These are phyloP conservation scores for Cladophialophora immunda DNA, from an alignment of 2,329 filamentous ascomycete genomes.

Conservation along the genomic window DNA sequence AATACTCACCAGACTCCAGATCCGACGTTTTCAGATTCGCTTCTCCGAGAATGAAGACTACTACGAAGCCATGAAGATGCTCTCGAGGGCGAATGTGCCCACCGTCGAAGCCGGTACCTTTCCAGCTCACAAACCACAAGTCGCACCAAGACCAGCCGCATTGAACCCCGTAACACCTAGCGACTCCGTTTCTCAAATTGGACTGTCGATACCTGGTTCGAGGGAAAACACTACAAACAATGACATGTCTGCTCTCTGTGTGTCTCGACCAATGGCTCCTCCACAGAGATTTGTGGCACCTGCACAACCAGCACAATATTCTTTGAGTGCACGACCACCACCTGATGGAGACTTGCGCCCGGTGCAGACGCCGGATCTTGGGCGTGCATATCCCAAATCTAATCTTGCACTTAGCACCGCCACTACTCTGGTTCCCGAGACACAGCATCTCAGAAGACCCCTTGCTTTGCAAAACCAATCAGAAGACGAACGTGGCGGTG, in stretches of 20 bases:
- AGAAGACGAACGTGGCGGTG: not conserved
- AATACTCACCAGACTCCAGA: slow-evolving; percentile 44
- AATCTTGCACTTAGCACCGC: slow-evolving; percentile 31
- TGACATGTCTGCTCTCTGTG: not conserved
- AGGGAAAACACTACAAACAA: not conserved
- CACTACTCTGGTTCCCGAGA: slow-evolving; percentile 28
- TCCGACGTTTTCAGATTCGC: slow-evolving; percentile 57
- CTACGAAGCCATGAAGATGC: slow-evolving; percentile 51
- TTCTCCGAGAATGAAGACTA: slow-evolving; percentile 52
- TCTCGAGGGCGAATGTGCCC: slow-evolving; percentile 54
- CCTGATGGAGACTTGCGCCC: slow-evolving; percentile 6
- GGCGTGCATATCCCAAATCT: slow-evolving; percentile 15
- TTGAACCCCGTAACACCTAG: slow-evolving; percentile 21
- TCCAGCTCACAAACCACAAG: slow-evolving; percentile 38
- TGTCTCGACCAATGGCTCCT: slow-evolving; percentile 23
- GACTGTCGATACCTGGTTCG: not conserved
- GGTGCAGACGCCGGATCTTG: not conserved
- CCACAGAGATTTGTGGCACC: slow-evolving; percentile 13
- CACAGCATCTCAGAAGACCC: slow-evolving; percentile 1
- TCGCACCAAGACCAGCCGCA: not conserved
- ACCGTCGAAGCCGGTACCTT: slow-evolving; percentile 50
- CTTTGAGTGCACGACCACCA: not conserved
- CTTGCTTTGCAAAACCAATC: not conserved
- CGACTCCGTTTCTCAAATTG: slow-evolving; percentile 34
- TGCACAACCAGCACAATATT: slow-evolving; percentile 4